phyloP scores from a whole-genome alignment of 352 stramenopile genomes.

The Globisporangium mamillatum region DNA sequence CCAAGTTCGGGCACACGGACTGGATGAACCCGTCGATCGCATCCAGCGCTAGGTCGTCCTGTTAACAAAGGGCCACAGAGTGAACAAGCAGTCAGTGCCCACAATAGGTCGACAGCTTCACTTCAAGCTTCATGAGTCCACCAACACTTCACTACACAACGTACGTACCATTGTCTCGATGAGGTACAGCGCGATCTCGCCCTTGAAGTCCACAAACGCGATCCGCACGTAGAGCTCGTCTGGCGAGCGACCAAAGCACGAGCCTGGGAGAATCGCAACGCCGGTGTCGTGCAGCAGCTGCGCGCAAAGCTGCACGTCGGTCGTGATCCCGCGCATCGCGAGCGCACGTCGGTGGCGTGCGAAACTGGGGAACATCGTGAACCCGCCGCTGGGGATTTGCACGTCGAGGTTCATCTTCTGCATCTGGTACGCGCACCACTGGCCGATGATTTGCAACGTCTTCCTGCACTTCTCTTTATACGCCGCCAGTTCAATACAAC shows the following conservation, averaged over 20 bases:
- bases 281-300: conserved; percentile 80
- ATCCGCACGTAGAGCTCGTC: conserved; percentile 79
- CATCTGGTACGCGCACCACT: conserved; percentile 82
- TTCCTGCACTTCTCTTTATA: conserved; percentile 86
- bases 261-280: conserved; percentile 82
- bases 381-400: conserved; percentile 70
- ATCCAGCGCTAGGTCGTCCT: conserved; percentile 67
- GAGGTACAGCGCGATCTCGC: conserved; percentile 82
- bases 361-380: conserved; percentile 87
- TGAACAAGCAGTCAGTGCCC: neutral
- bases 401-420: conserved; percentile 84
- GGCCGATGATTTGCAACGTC: conserved; percentile 77
- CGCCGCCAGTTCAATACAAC: conserved; percentile 65
- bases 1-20: conserved; percentile 85
- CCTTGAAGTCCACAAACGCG: conserved; percentile 88
- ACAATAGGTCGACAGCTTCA: neutral
- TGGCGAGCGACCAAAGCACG: conserved; percentile 72
- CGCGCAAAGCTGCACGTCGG: conserved; percentile 71
- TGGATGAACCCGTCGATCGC: conserved; percentile 84
- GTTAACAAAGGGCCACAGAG: conserved; percentile 2
- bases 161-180: conserved; percentile 87
- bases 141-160: conserved; percentile 8
- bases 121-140: neutral
- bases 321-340: conserved; percentile 55
- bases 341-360: conserved; percentile 64